phyloP scores from a whole-genome alignment of 257 asterid species.

The Lantana camara region DNA sequence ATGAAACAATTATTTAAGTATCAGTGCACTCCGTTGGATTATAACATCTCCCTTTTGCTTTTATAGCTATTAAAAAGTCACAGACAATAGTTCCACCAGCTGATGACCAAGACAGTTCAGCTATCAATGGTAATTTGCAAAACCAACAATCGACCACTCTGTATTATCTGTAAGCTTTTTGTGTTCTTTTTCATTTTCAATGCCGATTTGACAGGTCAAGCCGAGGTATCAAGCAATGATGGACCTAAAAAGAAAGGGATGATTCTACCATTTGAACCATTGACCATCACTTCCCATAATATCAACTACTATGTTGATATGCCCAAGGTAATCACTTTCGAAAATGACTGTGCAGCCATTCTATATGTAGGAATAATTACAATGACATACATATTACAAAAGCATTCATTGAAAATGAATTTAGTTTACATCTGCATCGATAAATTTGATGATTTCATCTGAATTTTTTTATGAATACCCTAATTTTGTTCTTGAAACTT shows the following conservation, averaged over 20 bases:
- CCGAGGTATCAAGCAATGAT: constrained; percentile 24
- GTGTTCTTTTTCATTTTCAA: constrained; percentile 6
- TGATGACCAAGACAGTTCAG: constrained; percentile 35
- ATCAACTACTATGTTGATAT: constrained; percentile 88
- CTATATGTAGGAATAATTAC: too few relatives aligned
- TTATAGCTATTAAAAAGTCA: constrained; percentile 62
- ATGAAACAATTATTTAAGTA: neutral
- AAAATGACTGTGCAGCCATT: neutral
- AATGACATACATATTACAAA: too few relatives aligned
- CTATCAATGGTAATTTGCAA: constrained; percentile 33
- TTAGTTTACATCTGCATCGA: too few relatives aligned
- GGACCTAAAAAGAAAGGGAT: constrained; percentile 60
- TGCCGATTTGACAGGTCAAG: constrained; percentile 44
- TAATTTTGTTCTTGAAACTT: too few relatives aligned
- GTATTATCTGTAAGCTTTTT: constrained; percentile 19
- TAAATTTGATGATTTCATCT: too few relatives aligned
- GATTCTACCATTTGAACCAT: constrained; percentile 93
- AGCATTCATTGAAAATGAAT: too few relatives aligned
- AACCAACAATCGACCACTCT: constrained; percentile 7
- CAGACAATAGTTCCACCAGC: constrained; percentile 59
- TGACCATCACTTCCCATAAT: constrained; percentile 74
- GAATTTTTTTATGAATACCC: too few relatives aligned
- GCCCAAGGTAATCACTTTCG: constrained; percentile 67
- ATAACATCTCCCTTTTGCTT: constrained; percentile 21
- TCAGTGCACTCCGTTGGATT: constrained; percentile 13